Base-by-base conservation (phyloP, 1,284 basidiomycete species). In the Athelia sp. region DNA sequence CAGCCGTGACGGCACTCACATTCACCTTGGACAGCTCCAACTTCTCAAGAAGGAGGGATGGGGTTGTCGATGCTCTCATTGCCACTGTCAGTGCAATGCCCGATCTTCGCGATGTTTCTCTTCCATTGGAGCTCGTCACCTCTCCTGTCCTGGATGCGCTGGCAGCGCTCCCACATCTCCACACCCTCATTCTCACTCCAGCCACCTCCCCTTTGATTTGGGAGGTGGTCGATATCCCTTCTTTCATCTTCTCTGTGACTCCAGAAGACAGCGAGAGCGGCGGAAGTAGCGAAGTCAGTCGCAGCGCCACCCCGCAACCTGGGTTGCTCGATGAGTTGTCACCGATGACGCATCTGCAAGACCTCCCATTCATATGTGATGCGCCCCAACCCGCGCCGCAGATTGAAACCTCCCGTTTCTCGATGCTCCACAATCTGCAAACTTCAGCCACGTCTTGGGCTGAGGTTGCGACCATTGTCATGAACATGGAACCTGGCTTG, bases 21-120 rank as follows among this genome's bases (percentile, higher is more conserved):
- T 40, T 40, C 36, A 40, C 36, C n/a, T n/a, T 40, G 36, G 36
- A 40, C 36, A 40, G 36, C 36, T 17, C n/a, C 19, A n/a, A 40
- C 9, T 40, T 17, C n/a, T 40, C 36, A 4, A n/a, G 19, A 9
- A 4, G n/a, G 15, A 40, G 36, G 36, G 36, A 40, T 6, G 36
- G 36, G 15, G 36, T 40, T 4, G 19, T 40, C 6, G 8, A 40
- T 21, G 36, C 36, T 4, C 19, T 40, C 8, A 17, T n/a, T n/a
- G 36, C 8, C 19, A n/a, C 36, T n/a, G n/a, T 40, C 36, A 9
- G 15, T 9, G 36, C 36, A 6, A 40, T 40, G 36, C 36, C 36
- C 6, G 4, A n/a, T n/a, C 36, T 40, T n/a, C 36, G 15, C 36
- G n/a, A 17, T 6, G 36, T 40, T 4, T 17, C 36, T 4, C 8